phyloP scores from a whole-genome alignment of 306 rosid genomes.

The Argentina anserina region DNA sequence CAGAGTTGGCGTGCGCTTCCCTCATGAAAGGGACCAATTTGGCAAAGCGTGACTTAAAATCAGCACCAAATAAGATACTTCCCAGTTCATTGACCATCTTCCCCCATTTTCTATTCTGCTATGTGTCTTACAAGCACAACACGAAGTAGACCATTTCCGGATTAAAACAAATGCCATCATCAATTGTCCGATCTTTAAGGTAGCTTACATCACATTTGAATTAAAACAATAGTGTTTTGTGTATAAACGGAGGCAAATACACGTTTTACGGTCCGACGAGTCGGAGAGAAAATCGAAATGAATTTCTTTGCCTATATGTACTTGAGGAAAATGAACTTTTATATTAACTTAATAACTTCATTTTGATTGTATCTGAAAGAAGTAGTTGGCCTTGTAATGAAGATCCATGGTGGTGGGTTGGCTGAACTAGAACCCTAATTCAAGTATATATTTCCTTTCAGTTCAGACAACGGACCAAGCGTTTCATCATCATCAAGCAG shows the following conservation, averaged over 20 bases:
- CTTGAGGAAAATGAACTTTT: not conserved
- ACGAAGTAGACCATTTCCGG: not conserved
- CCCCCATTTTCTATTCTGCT: not conserved
- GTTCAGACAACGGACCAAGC: not conserved
- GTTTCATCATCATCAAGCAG: conserved; percentile 11
- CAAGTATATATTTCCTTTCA: not conserved
- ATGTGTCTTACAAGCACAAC: not conserved
- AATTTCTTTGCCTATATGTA: not conserved
- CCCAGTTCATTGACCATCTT: not conserved
- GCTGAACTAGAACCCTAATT: conserved; percentile 6
- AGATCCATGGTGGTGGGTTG: not conserved
- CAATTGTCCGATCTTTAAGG: not conserved
- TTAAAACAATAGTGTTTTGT: not conserved
- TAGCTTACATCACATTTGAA: not conserved
- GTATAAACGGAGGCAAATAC: not conserved
- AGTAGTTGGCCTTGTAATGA: not conserved
- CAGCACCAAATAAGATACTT: not conserved
- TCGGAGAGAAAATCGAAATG: not conserved
- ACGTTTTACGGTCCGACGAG: not conserved
- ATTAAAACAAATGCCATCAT: not conserved
- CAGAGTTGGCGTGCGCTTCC: not conserved
- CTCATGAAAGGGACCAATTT: not conserved
- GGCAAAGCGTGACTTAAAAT: not conserved
- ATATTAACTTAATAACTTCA: not conserved
- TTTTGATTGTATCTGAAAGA: not conserved